These are phyloP conservation scores for Aspergillus sp. DNA, from an alignment of 2,329 filamentous ascomycete species.

Conservation along the genomic window DNA sequence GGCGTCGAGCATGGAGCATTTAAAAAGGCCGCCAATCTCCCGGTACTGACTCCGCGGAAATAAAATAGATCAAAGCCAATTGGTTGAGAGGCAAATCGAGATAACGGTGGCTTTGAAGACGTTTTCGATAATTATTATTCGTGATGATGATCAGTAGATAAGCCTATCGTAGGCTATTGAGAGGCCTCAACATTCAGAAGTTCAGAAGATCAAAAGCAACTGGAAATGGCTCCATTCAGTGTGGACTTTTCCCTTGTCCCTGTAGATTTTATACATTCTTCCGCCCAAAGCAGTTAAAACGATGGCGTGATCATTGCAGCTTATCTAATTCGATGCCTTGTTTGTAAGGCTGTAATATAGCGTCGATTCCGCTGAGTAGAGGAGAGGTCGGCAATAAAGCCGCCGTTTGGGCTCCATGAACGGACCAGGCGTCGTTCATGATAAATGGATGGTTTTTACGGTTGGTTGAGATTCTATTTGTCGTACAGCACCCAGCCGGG, in stretches of 20 bases:
- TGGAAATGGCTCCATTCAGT: background rate
- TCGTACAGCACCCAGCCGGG: background rate
- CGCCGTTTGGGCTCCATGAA: background rate
- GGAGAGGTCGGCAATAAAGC: background rate
- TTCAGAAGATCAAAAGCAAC: background rate
- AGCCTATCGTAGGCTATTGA: constrained; percentile 17
- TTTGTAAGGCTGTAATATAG: background rate
- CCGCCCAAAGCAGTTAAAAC: constrained; percentile 29
- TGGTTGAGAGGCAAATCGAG: constrained; percentile 15
- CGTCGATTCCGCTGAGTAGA: background rate
- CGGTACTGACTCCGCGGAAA: constrained; percentile 21
- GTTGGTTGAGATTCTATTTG: background rate
- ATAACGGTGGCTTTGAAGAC: constrained; percentile 16
- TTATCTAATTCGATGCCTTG: constrained; percentile 22
- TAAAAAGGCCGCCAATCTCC: constrained; percentile 5
- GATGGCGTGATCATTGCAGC: constrained; percentile 29
- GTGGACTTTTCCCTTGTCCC: background rate
- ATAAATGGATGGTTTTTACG: background rate
- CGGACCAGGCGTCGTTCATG: background rate
- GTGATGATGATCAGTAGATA: constrained; percentile 14
- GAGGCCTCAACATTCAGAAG: constrained; percentile 5
- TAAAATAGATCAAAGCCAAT: constrained; percentile 18
- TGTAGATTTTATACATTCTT: constrained; percentile 25
- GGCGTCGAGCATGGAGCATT: constrained; percentile 5
- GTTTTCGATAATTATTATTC: constrained; percentile 4